These are phyloP conservation scores for Sporopachydermia lactativora DNA, from an alignment of 805 yeast species.

Conservation along the genomic window DNA sequence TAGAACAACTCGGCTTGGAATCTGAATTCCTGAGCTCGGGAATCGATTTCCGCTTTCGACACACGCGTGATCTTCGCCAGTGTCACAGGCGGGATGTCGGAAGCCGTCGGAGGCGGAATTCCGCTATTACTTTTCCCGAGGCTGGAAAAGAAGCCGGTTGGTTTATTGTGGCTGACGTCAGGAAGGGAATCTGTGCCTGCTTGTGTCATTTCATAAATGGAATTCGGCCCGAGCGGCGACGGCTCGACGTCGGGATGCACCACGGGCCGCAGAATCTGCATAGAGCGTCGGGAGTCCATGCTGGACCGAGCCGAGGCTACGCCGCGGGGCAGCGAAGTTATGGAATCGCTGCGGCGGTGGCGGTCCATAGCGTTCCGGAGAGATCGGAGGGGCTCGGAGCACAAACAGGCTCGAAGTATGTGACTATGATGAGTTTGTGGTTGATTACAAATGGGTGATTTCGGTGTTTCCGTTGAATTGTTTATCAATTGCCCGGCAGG, in stretches of 20 bases:
- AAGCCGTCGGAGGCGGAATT: slow-evolving; percentile 53
- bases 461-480: too few species aligned
- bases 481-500: too few species aligned
- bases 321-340: not conserved
- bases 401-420: too few species aligned
- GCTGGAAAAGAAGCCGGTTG: slow-evolving; percentile 12
- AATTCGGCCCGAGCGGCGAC: slow-evolving; percentile 56
- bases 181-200: slow-evolving; percentile 33
- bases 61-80: slow-evolving; percentile 38
- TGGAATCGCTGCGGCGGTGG: not conserved
- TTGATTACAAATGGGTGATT: too few species aligned
- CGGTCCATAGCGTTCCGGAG: slow-evolving; percentile 1
- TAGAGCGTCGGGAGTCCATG: not conserved
- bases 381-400: too few species aligned
- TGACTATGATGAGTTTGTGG: too few species aligned
- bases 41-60: slow-evolving; percentile 27
- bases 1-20: not conserved
- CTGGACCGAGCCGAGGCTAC: not conserved
- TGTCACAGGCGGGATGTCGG: slow-evolving; percentile 75
- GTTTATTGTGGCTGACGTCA: slow-evolving; percentile 19
- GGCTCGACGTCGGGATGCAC: slow-evolving; percentile 8
- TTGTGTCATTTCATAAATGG: slow-evolving; percentile 63
- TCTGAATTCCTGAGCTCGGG: not conserved
- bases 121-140: slow-evolving; percentile 28
- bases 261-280: not conserved